phyloP scores from a whole-genome alignment of 768 basidiomycete species.

The Exidia glandulosa region DNA sequence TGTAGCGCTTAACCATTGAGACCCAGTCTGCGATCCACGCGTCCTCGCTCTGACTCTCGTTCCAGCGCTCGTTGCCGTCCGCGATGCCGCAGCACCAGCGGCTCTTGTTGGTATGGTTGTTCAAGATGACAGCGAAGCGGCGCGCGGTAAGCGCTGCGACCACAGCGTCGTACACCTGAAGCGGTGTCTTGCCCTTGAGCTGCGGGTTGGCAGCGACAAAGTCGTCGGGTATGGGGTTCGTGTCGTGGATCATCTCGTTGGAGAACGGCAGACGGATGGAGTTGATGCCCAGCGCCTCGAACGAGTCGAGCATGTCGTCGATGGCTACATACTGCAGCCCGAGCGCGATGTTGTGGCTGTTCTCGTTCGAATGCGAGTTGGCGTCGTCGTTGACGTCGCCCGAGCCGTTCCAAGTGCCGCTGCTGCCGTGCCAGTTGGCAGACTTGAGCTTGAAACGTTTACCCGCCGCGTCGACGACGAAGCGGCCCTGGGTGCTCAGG shows the following conservation, averaged over 20 bases:
- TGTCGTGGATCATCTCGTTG: slow-evolving; percentile 5
- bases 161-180: slow-evolving; percentile 3
- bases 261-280: slow-evolving; percentile 6
- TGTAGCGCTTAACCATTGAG: slow-evolving; percentile 4
- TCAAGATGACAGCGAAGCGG: slow-evolving; percentile 5
- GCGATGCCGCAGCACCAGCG: slow-evolving; percentile 5
- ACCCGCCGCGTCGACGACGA: slow-evolving; percentile 6
- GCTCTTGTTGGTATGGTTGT: slow-evolving; percentile 5
- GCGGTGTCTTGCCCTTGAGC: slow-evolving; percentile 4
- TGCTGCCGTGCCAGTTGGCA: slow-evolving; percentile 6
- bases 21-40: slow-evolving; percentile 4
- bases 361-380: slow-evolving; percentile 1
- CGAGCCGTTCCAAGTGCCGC: slow-evolving; percentile 2
- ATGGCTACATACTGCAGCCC: slow-evolving; percentile 2
- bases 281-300: slow-evolving; percentile 6
- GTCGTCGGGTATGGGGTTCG: background rate
- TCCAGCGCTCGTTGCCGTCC: slow-evolving; percentile 7
- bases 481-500: slow-evolving; percentile 5
- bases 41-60: slow-evolving; percentile 4
- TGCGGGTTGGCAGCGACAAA: slow-evolving; percentile 3
- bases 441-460: slow-evolving; percentile 4
- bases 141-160: slow-evolving; percentile 3
- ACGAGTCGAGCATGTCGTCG: slow-evolving; percentile 3
- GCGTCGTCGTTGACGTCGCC: slow-evolving; percentile 4
- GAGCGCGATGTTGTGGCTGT: background rate